Evolutionary conservation across 352 stramenopile species (phyloP), one percentile per base, ranked within the genome.

Genomic region (Hyaloperonospora arabidopsidis): DNA sequence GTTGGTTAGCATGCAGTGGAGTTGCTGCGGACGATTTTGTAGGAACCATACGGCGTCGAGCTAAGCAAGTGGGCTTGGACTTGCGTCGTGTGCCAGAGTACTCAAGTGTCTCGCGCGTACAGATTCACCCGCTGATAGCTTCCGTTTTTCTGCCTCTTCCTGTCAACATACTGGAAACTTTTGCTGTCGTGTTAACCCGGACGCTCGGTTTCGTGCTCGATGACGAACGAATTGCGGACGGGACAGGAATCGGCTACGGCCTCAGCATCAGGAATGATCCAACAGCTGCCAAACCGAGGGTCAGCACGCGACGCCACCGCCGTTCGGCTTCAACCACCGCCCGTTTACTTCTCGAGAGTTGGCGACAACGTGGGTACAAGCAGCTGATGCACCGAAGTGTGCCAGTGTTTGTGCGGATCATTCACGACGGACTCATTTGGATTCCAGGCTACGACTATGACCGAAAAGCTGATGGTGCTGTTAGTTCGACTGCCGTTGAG

Each of bases 381-480:
- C 81, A 91, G 67, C 77, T 85, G 44, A 85, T 88, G 49, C 81
- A 91, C 51, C 70, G 79, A 21, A 53, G 61, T n/a, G 54, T 72
- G 1, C 73, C 79, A n/a, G 76, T 87, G 21, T 89, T 87, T 48
- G 58, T 91, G 23, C 76, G 81, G 6, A 51, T 89, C 22, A 77
- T 86, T n/a, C 72, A 75, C 29, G 63, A 78, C 43, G 81, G 78
- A 7, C 43, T 89, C 21, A 69, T 91, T 18, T 91, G 80, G 80
- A 81, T 88, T 19, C 74, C 80, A 0, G 72, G 80, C 51, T 88
- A 88, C 54, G 74, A 86, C 52, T 86, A 91, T 50, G 76, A 91
- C 29, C 62, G 76, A 45, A 66, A 73, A n/a, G 69, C 60, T 14
- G 71, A 79, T 29, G 52, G 48, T 22, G 41, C 63, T 52, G 34